Evolutionary conservation across 345 rosid species (phyloP).

Genomic region (Murraya koenigii): DNA sequence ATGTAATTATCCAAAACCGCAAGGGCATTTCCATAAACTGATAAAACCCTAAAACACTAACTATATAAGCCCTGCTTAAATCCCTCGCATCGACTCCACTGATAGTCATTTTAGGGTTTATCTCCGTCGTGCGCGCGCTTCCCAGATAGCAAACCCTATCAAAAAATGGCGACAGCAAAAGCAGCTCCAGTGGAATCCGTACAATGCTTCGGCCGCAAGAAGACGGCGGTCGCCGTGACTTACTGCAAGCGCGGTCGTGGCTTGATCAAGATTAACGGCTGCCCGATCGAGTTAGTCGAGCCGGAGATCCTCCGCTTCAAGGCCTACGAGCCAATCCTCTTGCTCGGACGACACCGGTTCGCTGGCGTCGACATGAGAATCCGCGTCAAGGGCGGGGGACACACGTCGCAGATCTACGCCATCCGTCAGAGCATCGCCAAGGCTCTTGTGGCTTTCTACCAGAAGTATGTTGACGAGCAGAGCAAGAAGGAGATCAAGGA

Average conservation of each 20-base stretch:
- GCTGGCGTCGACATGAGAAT: constrained; percentile 72
- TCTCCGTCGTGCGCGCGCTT: background rate
- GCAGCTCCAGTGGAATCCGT: constrained; percentile 41
- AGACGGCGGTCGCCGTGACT: constrained; percentile 81
- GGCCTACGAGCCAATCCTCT: constrained; percentile 69
- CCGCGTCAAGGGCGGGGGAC: constrained; percentile 69
- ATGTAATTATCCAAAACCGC: background rate
- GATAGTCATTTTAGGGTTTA: constrained; percentile 15
- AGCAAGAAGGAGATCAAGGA: constrained; percentile 91
- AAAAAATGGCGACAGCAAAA: constrained; percentile 16
- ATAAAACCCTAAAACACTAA: constrained; percentile 2
- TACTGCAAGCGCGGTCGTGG: constrained; percentile 80
- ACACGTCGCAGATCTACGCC: constrained; percentile 83
- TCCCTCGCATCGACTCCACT: no score
- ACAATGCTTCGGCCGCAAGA: constrained; percentile 82
- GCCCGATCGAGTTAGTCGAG: constrained; percentile 70
- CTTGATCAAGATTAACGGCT: constrained; percentile 74
- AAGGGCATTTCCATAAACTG: background rate
- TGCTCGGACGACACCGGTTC: constrained; percentile 78
- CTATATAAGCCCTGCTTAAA: background rate
- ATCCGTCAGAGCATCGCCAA: constrained; percentile 91
- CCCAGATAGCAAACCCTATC: background rate
- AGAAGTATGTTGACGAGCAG: constrained; percentile 88
- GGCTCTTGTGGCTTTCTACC: constrained; percentile 79
- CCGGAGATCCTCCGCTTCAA: constrained; percentile 84